Percentiles rank a stretch among this genome's conserved stretches.
Evolutionary conservation across 257 asterid genomes (phyloP).

Genomic region (Solanum appendiculatum): DNA sequence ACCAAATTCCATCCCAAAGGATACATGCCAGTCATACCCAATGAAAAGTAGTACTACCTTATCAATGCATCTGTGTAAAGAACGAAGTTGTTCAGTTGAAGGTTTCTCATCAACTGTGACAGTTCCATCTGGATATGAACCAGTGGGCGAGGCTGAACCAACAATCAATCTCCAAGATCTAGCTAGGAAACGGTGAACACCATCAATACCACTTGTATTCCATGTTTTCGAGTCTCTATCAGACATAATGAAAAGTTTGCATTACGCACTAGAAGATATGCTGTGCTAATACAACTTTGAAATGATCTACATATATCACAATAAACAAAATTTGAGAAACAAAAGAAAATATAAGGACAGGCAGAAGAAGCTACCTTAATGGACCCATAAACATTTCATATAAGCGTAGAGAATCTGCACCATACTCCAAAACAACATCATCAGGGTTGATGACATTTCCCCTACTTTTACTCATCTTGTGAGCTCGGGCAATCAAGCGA

Average conservation of each 20-base stretch:
- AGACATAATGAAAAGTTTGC: not conserved
- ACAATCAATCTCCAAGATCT: constrained; percentile 90
- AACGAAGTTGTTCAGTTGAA: constrained; percentile 66
- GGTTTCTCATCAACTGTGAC: constrained; percentile 54
- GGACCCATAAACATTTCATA: constrained; percentile 99
- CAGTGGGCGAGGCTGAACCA: constrained; percentile 68
- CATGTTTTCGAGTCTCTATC: constrained; percentile 91
- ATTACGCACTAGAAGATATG: not conserved
- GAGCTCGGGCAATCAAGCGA: constrained; percentile 75
- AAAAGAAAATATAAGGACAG: not conserved
- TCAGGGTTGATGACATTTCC: constrained; percentile 97
- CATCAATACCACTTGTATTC: constrained; percentile 97
- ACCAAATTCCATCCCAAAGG: not conserved
- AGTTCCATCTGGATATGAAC: constrained; percentile 56
- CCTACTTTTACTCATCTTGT: constrained; percentile 98
- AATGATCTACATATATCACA: not conserved
- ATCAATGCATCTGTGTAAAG: constrained; percentile 75
- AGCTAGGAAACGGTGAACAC: constrained; percentile 87
- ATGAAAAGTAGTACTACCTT: constrained; percentile 41
- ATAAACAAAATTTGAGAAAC: not conserved
- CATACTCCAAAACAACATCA: constrained; percentile 82
- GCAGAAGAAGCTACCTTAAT: constrained; percentile 48
- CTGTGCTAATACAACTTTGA: not conserved
- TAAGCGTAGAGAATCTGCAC: constrained; percentile 95
- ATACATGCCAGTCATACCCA: not conserved